Evolutionary conservation across 768 basidiomycete genomes (phyloP).

Genomic region (Suillus variegatus): DNA sequence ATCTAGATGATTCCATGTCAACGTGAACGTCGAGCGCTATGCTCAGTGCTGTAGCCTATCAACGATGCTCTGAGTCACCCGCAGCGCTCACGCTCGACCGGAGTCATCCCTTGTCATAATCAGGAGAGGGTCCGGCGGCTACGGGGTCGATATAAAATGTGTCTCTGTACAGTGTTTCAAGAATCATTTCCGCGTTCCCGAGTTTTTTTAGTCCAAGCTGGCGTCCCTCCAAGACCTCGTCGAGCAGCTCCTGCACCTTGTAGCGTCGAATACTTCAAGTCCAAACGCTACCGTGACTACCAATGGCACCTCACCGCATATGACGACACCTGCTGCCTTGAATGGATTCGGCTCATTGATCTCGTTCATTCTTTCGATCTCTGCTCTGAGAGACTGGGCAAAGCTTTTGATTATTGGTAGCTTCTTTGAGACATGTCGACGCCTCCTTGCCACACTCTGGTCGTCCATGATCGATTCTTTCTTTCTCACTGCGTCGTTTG

Average conservation of each 20-base stretch:
- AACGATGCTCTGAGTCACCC: too few relatives aligned
- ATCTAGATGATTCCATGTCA: background rate
- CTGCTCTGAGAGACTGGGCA: slow-evolving; percentile 62
- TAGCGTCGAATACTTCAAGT: slow-evolving; percentile 16
- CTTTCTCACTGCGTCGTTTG: slow-evolving; percentile 63
- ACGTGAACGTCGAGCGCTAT: background rate
- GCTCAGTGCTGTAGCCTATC: too few relatives aligned
- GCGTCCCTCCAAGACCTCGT: slow-evolving; percentile 31
- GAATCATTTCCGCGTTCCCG: background rate
- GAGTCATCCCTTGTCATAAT: background rate
- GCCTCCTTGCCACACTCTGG: slow-evolving; percentile 46
- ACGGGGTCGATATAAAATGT: slow-evolving; percentile 14
- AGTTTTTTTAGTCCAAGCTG: slow-evolving; percentile 12
- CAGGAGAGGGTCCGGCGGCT: background rate
- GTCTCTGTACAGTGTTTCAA: background rate
- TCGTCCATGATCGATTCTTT: slow-evolving; percentile 47
- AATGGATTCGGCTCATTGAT: slow-evolving; percentile 24
- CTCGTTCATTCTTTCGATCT: slow-evolving; percentile 49
- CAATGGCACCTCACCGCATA: slow-evolving; percentile 16
- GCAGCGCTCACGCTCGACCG: background rate
- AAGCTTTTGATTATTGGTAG: slow-evolving; percentile 66
- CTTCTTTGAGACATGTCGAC: slow-evolving; percentile 57
- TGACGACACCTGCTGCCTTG: slow-evolving; percentile 17
- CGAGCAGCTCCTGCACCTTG: slow-evolving; percentile 29
- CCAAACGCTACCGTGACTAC: slow-evolving; percentile 5